phyloP scores from a whole-genome alignment of 192 early-diverging fungal species.

The Phlyctochytrium arcticum region DNA sequence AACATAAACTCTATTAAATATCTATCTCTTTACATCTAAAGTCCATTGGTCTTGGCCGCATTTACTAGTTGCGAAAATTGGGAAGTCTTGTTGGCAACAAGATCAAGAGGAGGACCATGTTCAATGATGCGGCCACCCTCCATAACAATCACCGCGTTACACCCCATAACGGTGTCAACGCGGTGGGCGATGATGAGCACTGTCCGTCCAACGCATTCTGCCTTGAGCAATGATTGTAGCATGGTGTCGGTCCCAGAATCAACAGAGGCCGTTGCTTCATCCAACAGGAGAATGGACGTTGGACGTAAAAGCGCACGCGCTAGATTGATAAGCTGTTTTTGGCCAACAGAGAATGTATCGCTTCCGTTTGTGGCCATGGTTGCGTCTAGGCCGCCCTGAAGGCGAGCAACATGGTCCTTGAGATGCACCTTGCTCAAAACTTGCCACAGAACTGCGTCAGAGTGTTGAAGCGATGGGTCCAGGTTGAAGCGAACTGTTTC shows the following conservation, averaged over 20 bases:
- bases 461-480: slow-evolving; percentile 45
- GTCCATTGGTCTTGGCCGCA: too few relatives aligned
- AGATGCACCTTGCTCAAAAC: slow-evolving; percentile 66
- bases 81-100: too few relatives aligned
- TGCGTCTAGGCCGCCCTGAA: slow-evolving; percentile 29
- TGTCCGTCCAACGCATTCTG: too few relatives aligned
- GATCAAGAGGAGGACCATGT: slow-evolving; percentile 58
- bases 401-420: slow-evolving; percentile 38
- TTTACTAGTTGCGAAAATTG: too few relatives aligned
- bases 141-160: slow-evolving; percentile 69
- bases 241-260: too few relatives aligned
- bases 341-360: slow-evolving; percentile 42
- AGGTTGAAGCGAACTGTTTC: slow-evolving; percentile 47
- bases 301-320: slow-evolving; percentile 46
- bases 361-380: slow-evolving; percentile 32
- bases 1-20: too few relatives aligned
- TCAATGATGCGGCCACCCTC: slow-evolving; percentile 70
- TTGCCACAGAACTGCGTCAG: slow-evolving; percentile 42
- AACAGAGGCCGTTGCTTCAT: slow-evolving; percentile 32
- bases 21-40: too few relatives aligned
- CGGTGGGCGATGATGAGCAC: too few relatives aligned
- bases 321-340: slow-evolving; percentile 49
- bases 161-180: slow-evolving; percentile 33
- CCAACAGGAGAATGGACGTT: slow-evolving; percentile 46
- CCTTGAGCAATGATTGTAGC: too few relatives aligned